Conservation (phyloP, 345 rosid species). For the Pugionium dolabratum region DNA sequence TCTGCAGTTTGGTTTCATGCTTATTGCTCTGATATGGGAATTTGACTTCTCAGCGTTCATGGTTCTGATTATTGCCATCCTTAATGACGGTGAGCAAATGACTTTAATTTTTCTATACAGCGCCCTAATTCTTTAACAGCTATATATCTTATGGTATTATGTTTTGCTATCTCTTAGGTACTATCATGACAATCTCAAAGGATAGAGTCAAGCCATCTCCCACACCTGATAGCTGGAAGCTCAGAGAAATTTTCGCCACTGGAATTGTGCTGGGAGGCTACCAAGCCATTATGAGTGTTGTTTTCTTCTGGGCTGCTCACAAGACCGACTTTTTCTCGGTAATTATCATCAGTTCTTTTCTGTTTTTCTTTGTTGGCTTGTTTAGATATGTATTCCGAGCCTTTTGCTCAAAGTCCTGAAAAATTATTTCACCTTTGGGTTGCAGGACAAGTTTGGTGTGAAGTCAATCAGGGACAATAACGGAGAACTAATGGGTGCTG, state of each 20-base stretch:
- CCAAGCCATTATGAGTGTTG: slow-evolving; percentile 81
- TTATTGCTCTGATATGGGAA: slow-evolving; percentile 51
- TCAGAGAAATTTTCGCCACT: slow-evolving; percentile 88
- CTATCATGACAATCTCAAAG: slow-evolving; percentile 94
- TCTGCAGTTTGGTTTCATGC: slow-evolving; percentile 50
- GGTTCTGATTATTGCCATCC: slow-evolving; percentile 95
- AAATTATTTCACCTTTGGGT: slow-evolving; percentile 5
- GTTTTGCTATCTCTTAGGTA: slow-evolving; percentile 49
- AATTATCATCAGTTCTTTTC: slow-evolving; percentile 24
- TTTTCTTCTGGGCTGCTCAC: slow-evolving; percentile 80
- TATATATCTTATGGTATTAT: slow-evolving; percentile 14
- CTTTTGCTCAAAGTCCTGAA: not conserved
- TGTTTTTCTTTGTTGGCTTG: not conserved
- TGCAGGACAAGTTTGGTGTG: slow-evolving; percentile 68
- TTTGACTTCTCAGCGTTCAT: slow-evolving; percentile 67
- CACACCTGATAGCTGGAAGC: slow-evolving; percentile 92
- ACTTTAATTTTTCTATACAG: not conserved
- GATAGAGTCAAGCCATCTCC: slow-evolving; percentile 98
- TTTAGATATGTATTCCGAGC: not conserved
- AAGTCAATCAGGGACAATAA: slow-evolving; percentile 41
- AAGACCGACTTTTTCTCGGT: slow-evolving; percentile 56
- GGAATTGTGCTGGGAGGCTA: slow-evolving; percentile 83
- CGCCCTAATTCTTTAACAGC: not conserved
- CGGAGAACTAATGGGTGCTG: slow-evolving; percentile 52
- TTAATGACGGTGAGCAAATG: slow-evolving; percentile 74